phyloP scores from a whole-genome alignment of 1,284 basidiomycete genomes.

The Vanrija pseudolonga region DNA sequence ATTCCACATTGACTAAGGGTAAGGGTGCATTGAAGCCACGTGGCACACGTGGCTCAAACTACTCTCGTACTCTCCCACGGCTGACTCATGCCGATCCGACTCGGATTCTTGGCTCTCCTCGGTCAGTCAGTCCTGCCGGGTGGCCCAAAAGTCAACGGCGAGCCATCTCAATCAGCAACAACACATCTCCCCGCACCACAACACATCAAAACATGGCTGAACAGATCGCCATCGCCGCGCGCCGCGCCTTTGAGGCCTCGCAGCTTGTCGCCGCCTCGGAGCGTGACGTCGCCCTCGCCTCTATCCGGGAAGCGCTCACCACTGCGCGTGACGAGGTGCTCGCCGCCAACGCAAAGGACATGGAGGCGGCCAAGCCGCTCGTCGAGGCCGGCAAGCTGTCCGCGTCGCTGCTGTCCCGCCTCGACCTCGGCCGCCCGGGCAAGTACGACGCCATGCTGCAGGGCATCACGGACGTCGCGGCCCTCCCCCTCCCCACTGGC shows the following conservation, averaged over 20 bases:
- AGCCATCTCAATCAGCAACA: background rate
- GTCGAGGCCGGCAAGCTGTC: slow-evolving; percentile 81
- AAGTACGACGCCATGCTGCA: slow-evolving; percentile 95
- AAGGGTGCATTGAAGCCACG: background rate
- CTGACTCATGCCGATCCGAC: background rate
- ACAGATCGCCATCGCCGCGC: slow-evolving; percentile 69
- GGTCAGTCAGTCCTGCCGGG: background rate
- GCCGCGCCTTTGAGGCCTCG: slow-evolving; percentile 76
- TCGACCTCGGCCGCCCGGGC: slow-evolving; percentile 77
- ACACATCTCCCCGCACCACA: background rate
- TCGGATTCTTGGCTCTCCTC: background rate
- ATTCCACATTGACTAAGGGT: no score
- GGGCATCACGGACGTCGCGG: slow-evolving; percentile 81
- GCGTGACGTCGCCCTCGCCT: slow-evolving; percentile 66
- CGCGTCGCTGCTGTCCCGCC: slow-evolving; percentile 70
- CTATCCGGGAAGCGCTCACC: slow-evolving; percentile 65
- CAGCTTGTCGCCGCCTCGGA: slow-evolving; percentile 69
- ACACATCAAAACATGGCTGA: slow-evolving; percentile 27
- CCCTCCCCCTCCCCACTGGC: slow-evolving; percentile 81
- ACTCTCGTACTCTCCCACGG: slow-evolving; percentile 8
- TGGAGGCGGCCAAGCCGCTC: slow-evolving; percentile 71
- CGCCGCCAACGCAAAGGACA: slow-evolving; percentile 72
- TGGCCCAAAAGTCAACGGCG: background rate
- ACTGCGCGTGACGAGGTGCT: slow-evolving; percentile 65
- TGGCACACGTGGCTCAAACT: background rate